Evolutionary conservation across 2,329 filamentous ascomycete species (phyloP), one percentile per base, ranked within the genome.

Genomic region (Pseudogymnoascus verrucosus): DNA sequence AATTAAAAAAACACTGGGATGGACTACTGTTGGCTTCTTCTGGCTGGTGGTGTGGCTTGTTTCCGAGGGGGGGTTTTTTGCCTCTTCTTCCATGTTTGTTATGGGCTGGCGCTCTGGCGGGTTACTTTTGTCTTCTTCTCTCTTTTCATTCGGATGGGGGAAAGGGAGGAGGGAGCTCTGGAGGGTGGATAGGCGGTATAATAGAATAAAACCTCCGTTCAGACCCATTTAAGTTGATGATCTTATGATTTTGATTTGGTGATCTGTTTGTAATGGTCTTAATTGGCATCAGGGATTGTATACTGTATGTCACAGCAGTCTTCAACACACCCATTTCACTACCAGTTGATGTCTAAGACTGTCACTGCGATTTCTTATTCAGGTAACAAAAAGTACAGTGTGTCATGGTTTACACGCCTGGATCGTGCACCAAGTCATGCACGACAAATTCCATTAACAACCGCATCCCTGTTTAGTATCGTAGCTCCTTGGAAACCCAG

Each of bases 1-100:
- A 31, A 8, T 34, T 4, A 28, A 31, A 31, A 54, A 54, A 54
- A 54, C 6, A 54, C 47, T 54, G 47, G 47, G 47, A 54, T 54
- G 47, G 47, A 54, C 47, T 54, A 54, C 47, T 54, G 47, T 54
- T 54, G 47, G 47, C 26, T 54, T 54, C 21, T 44, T 31, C 47
- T 54, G 47, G 47, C 47, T 54, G 47, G 47, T 54, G 26, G 47
- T 54, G 26, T 54, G 47, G 47, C 47, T 54, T 54, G 8, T 54
- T 54, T 34, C 12, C 42, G 40, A 44, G 40, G 19, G 42, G 10
- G 16, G 16, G 21, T 44, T 23, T 51, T 44, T 54, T 19, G 19
- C 1, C 14, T 23, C 16, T 6, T 42, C 40, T 44, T 4, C 10
- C n/a, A 47, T 54, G 26, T 54, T 54, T 34, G 47, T 54, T 54